Conservation (phyloP, 192 early-diverging fungal genomes). For the Gaertneriomyces semiglobifer region DNA sequence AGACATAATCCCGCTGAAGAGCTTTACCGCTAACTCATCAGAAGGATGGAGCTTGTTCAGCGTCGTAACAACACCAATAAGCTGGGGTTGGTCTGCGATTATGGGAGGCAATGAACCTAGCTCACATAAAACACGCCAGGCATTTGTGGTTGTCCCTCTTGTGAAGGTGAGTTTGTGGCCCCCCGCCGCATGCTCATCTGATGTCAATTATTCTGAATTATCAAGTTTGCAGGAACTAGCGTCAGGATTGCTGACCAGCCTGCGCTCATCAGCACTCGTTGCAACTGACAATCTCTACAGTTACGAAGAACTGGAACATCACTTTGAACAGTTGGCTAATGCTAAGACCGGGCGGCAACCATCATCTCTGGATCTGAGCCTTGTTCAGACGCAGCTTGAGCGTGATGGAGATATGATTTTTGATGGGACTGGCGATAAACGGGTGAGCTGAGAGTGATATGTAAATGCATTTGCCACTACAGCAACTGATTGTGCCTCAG, state of each 20-base stretch:
- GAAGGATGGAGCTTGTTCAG: conserved; percentile 13
- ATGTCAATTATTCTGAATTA: neutral
- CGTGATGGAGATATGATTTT: neutral
- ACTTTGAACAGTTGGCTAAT: neutral
- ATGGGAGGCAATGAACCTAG: conserved; percentile 12
- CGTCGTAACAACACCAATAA: conserved; percentile 15
- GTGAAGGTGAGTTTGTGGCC: conserved; percentile 9
- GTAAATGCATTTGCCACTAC: neutral
- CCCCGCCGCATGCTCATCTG: neutral
- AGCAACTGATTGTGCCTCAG: neutral
- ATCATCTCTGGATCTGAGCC: conserved; percentile 1
- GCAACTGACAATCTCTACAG: conserved; percentile 13
- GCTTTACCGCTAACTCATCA: neutral
- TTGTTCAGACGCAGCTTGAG: conserved; percentile 12
- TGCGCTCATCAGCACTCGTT: conserved; percentile 18
- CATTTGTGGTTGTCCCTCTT: conserved; percentile 7
- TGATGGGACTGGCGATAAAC: neutral
- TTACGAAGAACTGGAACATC: conserved; percentile 7
- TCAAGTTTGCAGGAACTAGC: neutral
- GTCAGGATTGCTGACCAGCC: conserved; percentile 1
- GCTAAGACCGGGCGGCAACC: neutral
- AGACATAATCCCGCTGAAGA: conserved; percentile 17
- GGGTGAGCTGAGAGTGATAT: neutral
- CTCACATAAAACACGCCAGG: neutral
- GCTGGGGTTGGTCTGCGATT: conserved; percentile 22